Percentiles rank a stretch among this genome's conserved stretches.
phyloP scores from a whole-genome alignment of 352 stramenopile genomes.

The Phytophthora quininea region DNA sequence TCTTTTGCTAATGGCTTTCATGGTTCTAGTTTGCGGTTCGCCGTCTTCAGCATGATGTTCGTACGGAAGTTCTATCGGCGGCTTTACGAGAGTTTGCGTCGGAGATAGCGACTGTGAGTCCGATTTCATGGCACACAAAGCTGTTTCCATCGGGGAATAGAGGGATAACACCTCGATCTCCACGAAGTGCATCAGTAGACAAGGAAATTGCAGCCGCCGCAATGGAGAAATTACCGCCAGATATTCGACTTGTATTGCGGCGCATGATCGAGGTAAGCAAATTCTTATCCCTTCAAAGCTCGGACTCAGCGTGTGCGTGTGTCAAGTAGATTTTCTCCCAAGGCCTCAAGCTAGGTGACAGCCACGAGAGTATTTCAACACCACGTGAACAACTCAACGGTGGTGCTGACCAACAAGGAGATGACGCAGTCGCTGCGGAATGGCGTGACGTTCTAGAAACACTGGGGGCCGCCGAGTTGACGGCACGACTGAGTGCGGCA shows the following conservation, averaged over 20 bases:
- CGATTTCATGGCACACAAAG: slow-evolving; percentile 39
- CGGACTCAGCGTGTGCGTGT: neutral
- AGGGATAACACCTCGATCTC: slow-evolving; percentile 15
- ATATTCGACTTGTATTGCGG: slow-evolving; percentile 19
- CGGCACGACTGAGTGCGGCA: slow-evolving; percentile 38
- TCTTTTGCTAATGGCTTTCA: neutral
- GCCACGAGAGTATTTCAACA: neutral
- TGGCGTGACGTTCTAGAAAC: slow-evolving; percentile 8
- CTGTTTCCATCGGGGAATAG: neutral
- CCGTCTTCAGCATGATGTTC: slow-evolving; percentile 38
- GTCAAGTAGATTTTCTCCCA: slow-evolving; percentile 19
- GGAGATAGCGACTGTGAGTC: slow-evolving; percentile 46
- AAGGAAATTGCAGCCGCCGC: slow-evolving; percentile 2
- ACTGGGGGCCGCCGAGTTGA: slow-evolving; percentile 19
- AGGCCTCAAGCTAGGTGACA: slow-evolving; percentile 5
- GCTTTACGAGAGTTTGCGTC: slow-evolving; percentile 36
- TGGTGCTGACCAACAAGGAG: neutral
- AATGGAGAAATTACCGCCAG: slow-evolving; percentile 14
- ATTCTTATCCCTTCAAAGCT: neutral
- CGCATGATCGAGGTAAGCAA: slow-evolving; percentile 23
- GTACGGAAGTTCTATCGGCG: slow-evolving; percentile 19
- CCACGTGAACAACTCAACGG: neutral
- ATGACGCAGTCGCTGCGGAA: neutral
- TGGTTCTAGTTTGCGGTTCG: slow-evolving; percentile 54
- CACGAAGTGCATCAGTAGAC: slow-evolving; percentile 16